Percentiles rank a stretch among this genome's conserved stretches.
Conservation (phyloP, 2,329 filamentous ascomycete genomes). For the Exophiala aquamarina region DNA sequence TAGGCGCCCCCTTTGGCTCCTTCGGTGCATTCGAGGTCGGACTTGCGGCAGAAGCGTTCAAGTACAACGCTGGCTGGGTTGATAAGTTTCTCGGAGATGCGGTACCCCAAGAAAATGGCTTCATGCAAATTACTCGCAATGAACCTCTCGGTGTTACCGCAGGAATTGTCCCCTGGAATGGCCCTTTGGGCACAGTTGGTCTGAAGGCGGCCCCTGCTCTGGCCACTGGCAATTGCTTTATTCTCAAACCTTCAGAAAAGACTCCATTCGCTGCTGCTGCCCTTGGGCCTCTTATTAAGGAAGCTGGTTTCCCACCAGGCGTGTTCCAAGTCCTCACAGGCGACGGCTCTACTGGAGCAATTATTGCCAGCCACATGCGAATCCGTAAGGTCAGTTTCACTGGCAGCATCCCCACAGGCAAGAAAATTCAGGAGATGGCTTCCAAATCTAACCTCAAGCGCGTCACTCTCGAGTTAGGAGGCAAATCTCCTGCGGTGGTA, state of each 20-base stretch:
- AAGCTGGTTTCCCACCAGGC: constrained; percentile 57
- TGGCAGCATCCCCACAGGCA: constrained; percentile 32
- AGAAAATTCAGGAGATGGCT: constrained; percentile 32
- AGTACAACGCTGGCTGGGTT: constrained; percentile 83
- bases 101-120: constrained; percentile 71
- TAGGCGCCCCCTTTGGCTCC: constrained; percentile 46
- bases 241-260: constrained; percentile 66
- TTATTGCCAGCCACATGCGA: constrained; percentile 32
- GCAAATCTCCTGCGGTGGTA: constrained; percentile 34
- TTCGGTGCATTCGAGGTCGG: constrained; percentile 48
- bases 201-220: constrained; percentile 63
- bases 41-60: constrained; percentile 20
- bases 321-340: constrained; percentile 61
- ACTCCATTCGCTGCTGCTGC: constrained; percentile 53
- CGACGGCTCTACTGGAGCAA: constrained; percentile 57
- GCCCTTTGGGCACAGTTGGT: constrained; percentile 60
- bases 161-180: constrained; percentile 86
- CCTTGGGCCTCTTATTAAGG: constrained; percentile 47
- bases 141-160: constrained; percentile 81
- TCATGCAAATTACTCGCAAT: constrained; percentile 73
- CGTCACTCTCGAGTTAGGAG: constrained; percentile 37
- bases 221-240: constrained; percentile 67
- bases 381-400: constrained; percentile 38
- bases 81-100: constrained; percentile 91
- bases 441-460: constrained; percentile 36